Conservation (phyloP, 176 grass and related monocot species). For the Thinopyrum elongatum region DNA sequence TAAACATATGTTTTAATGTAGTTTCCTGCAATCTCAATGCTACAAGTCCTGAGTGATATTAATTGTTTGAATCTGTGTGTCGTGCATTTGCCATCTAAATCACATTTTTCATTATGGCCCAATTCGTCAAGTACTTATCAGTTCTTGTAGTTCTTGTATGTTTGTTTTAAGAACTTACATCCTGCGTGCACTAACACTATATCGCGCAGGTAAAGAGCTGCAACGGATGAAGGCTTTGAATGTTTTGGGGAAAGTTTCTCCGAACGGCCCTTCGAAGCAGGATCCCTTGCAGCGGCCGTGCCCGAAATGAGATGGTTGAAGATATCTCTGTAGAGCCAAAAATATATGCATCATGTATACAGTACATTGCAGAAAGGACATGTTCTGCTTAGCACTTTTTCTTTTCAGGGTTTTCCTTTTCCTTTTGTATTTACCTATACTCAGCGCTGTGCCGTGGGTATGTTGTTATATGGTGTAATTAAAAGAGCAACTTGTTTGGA, state of each 20-base stretch:
- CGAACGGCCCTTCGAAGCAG: slow-evolving; percentile 36
- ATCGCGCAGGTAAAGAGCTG: slow-evolving; percentile 58
- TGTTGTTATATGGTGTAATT: slow-evolving; percentile 39
- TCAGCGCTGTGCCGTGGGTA: neutral
- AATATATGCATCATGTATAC: neutral
- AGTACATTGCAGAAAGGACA: slow-evolving; percentile 4
- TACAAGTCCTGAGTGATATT: neutral
- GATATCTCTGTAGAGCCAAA: neutral
- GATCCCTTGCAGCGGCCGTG: slow-evolving; percentile 22
- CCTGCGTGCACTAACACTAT: neutral
- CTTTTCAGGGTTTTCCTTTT: neutral
- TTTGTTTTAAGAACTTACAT: neutral
- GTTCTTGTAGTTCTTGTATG: neutral
- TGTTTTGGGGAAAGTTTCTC: slow-evolving; percentile 65
- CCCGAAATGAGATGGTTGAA: neutral
- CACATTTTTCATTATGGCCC: neutral
- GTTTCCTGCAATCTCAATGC: neutral
- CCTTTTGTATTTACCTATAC: neutral
- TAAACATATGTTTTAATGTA: neutral
- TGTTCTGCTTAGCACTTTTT: slow-evolving; percentile 1
- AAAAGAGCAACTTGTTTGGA: neutral
- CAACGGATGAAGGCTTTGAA: slow-evolving; percentile 77
- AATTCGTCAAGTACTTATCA: neutral
- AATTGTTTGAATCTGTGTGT: neutral
- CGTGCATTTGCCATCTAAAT: neutral